Percentiles rank a stretch among this genome's conserved stretches.
Evolutionary conservation across 352 stramenopile genomes (phyloP).

Genomic region (Phytophthora citricola): DNA sequence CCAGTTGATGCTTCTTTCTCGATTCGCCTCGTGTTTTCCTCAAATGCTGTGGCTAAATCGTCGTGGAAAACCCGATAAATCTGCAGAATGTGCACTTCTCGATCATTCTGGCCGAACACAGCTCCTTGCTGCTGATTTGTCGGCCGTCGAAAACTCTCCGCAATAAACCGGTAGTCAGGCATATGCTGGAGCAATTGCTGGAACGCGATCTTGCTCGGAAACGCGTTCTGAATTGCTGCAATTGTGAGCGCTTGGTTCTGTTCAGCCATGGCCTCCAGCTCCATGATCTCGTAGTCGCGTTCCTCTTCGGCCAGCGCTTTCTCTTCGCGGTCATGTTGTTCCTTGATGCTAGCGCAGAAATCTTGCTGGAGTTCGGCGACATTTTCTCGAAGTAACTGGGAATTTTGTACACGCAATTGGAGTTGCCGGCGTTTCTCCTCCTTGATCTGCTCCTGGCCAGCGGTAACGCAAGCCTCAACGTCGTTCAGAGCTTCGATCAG

Average conservation of each 20-base stretch:
- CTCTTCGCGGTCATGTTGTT: slow-evolving; percentile 28
- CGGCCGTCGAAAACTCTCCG: slow-evolving; percentile 36
- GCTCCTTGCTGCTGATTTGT: slow-evolving; percentile 8
- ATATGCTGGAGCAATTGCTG: slow-evolving; percentile 54
- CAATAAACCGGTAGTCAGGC: slow-evolving; percentile 57
- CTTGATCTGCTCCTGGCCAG: slow-evolving; percentile 50
- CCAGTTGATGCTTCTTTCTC: slow-evolving; percentile 3
- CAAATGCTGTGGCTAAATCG: slow-evolving; percentile 39
- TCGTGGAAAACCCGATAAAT: slow-evolving; percentile 60
- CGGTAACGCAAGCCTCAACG: slow-evolving; percentile 54
- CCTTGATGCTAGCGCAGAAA: slow-evolving; percentile 32
- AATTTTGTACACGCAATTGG: slow-evolving; percentile 49
- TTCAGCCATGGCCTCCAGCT: slow-evolving; percentile 56
- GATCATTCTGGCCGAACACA: slow-evolving; percentile 2
- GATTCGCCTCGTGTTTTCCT: slow-evolving; percentile 11
- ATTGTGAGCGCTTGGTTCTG: slow-evolving; percentile 47
- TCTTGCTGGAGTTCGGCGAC: slow-evolving; percentile 42
- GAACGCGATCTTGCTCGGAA: slow-evolving; percentile 45
- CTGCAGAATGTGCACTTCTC: slow-evolving; percentile 42
- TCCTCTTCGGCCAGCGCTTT: slow-evolving; percentile 39
- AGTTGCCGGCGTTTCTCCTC: slow-evolving; percentile 57
- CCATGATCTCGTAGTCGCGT: slow-evolving; percentile 45
- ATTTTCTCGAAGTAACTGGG: slow-evolving; percentile 40
- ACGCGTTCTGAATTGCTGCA: slow-evolving; percentile 43
- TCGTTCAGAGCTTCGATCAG: slow-evolving; percentile 65